Conservation (phyloP, 2,329 filamentous ascomycete genomes). For the Epichloe brachyelytri region DNA sequence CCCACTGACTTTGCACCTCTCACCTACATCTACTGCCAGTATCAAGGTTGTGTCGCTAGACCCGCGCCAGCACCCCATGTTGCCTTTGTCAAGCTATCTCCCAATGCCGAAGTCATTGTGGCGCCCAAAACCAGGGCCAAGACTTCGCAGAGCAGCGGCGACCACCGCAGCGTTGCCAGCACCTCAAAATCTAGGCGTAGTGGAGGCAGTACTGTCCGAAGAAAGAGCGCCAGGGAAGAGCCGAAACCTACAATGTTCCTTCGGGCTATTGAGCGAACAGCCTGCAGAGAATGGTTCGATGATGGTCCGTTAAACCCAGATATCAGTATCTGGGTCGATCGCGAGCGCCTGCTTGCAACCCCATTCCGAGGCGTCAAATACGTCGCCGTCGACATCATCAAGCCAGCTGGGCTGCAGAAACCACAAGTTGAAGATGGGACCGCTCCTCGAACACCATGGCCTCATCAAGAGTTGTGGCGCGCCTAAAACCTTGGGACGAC, state of each 20-base stretch:
- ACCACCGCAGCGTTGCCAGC: slow-evolving; percentile 68
- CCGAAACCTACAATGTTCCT: slow-evolving; percentile 60
- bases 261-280: slow-evolving; percentile 58
- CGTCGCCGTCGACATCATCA: slow-evolving; percentile 75
- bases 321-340: slow-evolving; percentile 74
- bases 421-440: slow-evolving; percentile 55
- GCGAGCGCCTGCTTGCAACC: slow-evolving; percentile 58
- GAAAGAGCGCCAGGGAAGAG: slow-evolving; percentile 46
- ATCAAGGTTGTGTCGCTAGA: slow-evolving; percentile 76
- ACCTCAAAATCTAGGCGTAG: slow-evolving; percentile 68
- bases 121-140: slow-evolving; percentile 81
- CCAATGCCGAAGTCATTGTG: slow-evolving; percentile 93
- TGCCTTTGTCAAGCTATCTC: slow-evolving; percentile 82
- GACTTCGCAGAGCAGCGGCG: slow-evolving; percentile 49
- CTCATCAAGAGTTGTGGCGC: slow-evolving; percentile 56
- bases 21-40: slow-evolving; percentile 88
- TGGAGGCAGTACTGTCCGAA: slow-evolving; percentile 60
- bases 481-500: slow-evolving; percentile 68
- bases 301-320: slow-evolving; percentile 43
- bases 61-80: slow-evolving; percentile 50
- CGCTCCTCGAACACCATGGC: slow-evolving; percentile 31
- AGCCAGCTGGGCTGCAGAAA: slow-evolving; percentile 64
- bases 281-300: slow-evolving; percentile 68
- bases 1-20: slow-evolving; percentile 81
- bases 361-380: slow-evolving; percentile 65